Evolutionary conservation across 106 monocot genomes (phyloP).

Genomic region (Platanthera guangdongensis): DNA sequence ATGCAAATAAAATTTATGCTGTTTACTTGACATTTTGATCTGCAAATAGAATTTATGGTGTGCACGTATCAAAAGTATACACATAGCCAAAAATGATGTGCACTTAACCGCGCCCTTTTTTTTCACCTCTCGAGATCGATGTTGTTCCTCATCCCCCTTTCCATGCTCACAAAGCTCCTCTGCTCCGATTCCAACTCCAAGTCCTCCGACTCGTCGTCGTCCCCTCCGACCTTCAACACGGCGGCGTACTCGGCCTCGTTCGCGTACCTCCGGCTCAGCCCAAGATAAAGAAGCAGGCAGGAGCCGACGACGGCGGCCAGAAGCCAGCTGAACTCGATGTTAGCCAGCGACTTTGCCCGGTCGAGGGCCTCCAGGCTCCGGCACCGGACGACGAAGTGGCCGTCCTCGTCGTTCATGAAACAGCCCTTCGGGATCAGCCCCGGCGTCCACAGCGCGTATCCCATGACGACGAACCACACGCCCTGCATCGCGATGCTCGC

Average conservation of each 20-base stretch:
- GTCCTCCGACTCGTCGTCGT: slow-evolving; percentile 1
- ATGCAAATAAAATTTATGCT: too few species aligned
- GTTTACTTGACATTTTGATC: too few species aligned
- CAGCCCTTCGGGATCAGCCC: slow-evolving; percentile 36
- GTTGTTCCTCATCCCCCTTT: slow-evolving; percentile 12
- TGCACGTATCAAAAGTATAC: too few species aligned
- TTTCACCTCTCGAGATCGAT: slow-evolving; percentile 26
- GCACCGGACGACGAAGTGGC: slow-evolving; percentile 44
- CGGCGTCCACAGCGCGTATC: slow-evolving; percentile 56
- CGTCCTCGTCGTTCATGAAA: slow-evolving; percentile 46
- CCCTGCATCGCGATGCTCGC: slow-evolving; percentile 51
- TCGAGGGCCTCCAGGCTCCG: slow-evolving; percentile 19
- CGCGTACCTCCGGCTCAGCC: slow-evolving; percentile 13
- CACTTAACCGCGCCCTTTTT: too few species aligned
- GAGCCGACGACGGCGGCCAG: slow-evolving; percentile 30
- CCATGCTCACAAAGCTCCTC: slow-evolving; percentile 29
- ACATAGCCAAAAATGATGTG: too few species aligned
- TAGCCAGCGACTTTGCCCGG: slow-evolving; percentile 49
- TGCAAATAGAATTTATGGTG: too few species aligned
- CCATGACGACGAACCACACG: slow-evolving; percentile 70
- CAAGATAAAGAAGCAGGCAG: slow-evolving; percentile 30
- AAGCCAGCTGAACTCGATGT: slow-evolving; percentile 57
- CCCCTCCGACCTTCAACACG: background rate
- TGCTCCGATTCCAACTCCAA: slow-evolving; percentile 20
- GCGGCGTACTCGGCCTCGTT: slow-evolving; percentile 22